Conservation (phyloP, 768 basidiomycete species). For the Trametes sanguinea region DNA sequence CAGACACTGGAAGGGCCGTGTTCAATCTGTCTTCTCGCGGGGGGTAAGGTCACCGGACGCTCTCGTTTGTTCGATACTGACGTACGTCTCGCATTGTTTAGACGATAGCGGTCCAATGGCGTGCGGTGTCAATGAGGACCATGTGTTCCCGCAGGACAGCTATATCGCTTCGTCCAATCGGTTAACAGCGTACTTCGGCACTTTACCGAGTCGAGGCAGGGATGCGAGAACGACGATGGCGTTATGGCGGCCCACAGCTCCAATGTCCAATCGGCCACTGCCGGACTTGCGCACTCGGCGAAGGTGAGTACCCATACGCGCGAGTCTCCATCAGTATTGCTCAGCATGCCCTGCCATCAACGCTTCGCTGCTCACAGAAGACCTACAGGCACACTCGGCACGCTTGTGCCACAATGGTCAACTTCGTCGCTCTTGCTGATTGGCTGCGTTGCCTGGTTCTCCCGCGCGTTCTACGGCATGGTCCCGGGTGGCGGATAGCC, state of each 20-base stretch:
- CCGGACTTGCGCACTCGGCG: background rate
- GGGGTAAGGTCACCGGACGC: background rate
- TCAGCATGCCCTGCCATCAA: background rate
- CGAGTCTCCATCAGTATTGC: background rate
- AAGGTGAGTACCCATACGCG: background rate
- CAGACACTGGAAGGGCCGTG: too few relatives aligned
- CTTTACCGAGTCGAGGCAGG: background rate
- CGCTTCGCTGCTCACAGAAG: background rate
- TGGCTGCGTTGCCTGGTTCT: background rate
- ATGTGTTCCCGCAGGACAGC: background rate
- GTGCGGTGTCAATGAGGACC: background rate
- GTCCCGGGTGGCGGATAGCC: too few relatives aligned
- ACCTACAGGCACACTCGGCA: background rate
- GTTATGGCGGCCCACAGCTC: background rate
- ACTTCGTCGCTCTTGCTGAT: background rate
- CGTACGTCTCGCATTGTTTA: background rate
- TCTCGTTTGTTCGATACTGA: background rate
- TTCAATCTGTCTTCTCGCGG: background rate
- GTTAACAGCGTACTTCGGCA: background rate
- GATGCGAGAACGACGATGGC: background rate
- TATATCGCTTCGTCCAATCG: background rate
- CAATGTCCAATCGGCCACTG: background rate
- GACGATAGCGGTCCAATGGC: background rate
- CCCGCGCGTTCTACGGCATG: background rate
- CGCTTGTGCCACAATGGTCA: background rate